Percentiles rank a stretch among this genome's conserved stretches.
Conservation (phyloP, 129 eudicot genomes). For the Artemisia annua region DNA sequence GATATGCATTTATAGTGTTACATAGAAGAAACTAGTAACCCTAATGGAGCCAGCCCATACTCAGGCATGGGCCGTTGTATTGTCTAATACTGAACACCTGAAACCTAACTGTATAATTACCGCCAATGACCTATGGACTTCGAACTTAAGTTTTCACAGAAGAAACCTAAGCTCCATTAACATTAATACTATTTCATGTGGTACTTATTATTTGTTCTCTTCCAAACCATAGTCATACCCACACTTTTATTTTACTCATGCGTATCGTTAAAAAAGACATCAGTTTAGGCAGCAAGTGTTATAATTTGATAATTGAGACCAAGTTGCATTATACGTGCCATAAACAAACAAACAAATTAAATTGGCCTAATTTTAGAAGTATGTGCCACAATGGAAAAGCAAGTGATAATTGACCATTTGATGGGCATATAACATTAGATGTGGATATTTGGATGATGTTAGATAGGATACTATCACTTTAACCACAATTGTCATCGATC, state of each 20-base stretch:
- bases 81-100: too few relatives aligned
- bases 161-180: too few relatives aligned
- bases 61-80: too few relatives aligned
- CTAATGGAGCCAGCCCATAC: too few relatives aligned
- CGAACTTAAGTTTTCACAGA: too few relatives aligned
- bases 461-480: conserved; percentile 36
- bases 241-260: neutral
- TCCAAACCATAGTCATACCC: too few relatives aligned
- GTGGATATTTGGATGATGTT: conserved; percentile 34
- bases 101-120: too few relatives aligned
- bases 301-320: conserved; percentile 6
- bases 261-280: neutral
- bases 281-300: neutral
- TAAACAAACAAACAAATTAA: conserved; percentile 11
- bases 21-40: too few relatives aligned
- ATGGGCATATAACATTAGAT: conserved; percentile 24
- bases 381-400: conserved; percentile 31
- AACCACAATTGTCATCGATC: conserved; percentile 22
- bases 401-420: conserved; percentile 35
- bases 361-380: conserved; percentile 29
- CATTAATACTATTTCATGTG: too few relatives aligned
- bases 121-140: too few relatives aligned
- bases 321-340: conserved; percentile 7
- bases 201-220: neutral
- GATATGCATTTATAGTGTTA: too few relatives aligned